These are phyloP conservation scores for Silene latifolia DNA, from an alignment of 148 eudicot genomes.

Conservation along the genomic window DNA sequence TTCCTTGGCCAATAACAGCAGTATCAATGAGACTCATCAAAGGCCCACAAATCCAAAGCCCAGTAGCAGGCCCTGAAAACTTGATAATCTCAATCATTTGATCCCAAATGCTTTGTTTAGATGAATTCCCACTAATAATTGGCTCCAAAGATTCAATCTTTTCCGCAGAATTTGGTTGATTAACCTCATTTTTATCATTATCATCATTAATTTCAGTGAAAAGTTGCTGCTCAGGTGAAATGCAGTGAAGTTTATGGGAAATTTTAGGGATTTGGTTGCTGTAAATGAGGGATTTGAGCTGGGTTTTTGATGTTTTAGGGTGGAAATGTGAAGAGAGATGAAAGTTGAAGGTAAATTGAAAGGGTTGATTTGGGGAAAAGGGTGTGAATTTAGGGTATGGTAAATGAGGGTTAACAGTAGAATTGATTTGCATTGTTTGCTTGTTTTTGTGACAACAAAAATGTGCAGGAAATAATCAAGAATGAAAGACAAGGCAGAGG, in stretches of 20 bases:
- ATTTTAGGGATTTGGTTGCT: not conserved
- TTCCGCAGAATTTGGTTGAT: conserved; percentile 13
- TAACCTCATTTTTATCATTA: conserved; percentile 1
- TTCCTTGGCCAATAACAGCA: conserved; percentile 81
- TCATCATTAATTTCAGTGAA: not conserved
- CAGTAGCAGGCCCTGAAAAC: conserved; percentile 90
- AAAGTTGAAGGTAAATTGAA: not conserved
- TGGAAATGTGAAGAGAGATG: conserved; percentile 10
- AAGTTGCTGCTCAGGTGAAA: conserved; percentile 23
- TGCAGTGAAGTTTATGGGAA: conserved; percentile 23
- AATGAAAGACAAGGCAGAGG: too few species aligned
- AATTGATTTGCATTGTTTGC: conserved; percentile 23
- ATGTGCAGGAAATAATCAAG: not conserved
- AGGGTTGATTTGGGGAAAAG: not conserved
- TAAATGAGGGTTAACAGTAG: conserved; percentile 5
- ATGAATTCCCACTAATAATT: conserved; percentile 22
- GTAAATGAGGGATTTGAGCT: not conserved
- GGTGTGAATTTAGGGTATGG: conserved; percentile 12
- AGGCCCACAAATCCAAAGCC: conserved; percentile 89
- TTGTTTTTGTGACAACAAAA: not conserved
- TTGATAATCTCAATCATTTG: conserved; percentile 73
- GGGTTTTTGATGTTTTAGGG: conserved; percentile 10
- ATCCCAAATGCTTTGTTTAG: conserved; percentile 52
- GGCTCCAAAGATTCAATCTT: conserved; percentile 24
- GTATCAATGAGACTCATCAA: conserved; percentile 93